A percentile compares a stretch with the other conserved stretches of the same genome.
These are phyloP conservation scores for Lotmaria passim DNA, from an alignment of 208 protist species.

Conservation along the genomic window DNA sequence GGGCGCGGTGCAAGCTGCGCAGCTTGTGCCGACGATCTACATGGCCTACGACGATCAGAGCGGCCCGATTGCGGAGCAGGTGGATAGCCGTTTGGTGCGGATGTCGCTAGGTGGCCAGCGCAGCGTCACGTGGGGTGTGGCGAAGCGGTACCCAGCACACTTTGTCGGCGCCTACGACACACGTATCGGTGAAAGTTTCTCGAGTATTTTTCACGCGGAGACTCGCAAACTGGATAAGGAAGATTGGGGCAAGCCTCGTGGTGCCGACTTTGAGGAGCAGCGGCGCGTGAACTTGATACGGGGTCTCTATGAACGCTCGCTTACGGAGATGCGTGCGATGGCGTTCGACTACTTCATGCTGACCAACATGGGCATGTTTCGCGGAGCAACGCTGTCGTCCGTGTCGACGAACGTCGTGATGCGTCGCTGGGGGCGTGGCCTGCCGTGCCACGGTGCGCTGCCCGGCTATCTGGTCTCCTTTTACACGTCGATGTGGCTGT, in stretches of 20 bases:
- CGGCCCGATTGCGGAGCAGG: neutral
- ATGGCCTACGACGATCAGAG: neutral
- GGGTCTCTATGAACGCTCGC: neutral
- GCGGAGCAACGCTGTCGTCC: constrained; percentile 1
- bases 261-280: neutral
- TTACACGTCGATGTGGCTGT: neutral
- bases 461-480: neutral
- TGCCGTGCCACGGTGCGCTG: constrained; percentile 11
- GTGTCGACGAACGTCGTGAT: constrained; percentile 9
- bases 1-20: neutral
- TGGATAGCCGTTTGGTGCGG: neutral
- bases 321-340: constrained; percentile 5
- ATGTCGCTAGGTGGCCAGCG: neutral
- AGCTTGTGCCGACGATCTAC: constrained; percentile 5
- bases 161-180: constrained; percentile 2
- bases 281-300: neutral
- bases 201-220: no score
- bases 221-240: neutral
- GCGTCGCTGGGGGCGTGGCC: constrained; percentile 12
- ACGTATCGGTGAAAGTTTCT: neutral
- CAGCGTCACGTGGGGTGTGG: neutral
- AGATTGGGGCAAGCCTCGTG: no score
- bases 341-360: constrained; percentile 10
- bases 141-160: neutral
- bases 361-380: constrained; percentile 7